Evolutionary conservation across 2,329 filamentous ascomycete species (phyloP), one percentile per base, ranked within the genome.

Genomic region (Lachnellula occidentalis): DNA sequence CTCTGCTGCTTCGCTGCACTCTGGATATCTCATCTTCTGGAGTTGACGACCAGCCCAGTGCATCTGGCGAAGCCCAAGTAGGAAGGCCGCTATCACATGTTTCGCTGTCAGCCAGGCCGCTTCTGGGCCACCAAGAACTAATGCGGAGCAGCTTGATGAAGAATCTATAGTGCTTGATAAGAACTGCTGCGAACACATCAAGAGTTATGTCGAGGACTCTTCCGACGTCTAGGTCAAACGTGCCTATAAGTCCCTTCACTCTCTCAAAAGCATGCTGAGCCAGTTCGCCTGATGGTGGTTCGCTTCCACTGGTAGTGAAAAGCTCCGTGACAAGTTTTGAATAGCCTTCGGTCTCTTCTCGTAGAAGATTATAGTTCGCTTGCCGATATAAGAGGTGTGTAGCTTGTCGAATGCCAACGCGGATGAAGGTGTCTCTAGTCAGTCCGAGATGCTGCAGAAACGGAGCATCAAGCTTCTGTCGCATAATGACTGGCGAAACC

Each of bases 331-430:
- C 85, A 46, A 99, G 82, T 71, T 99, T 99, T 0, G 94, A 92
- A 69, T 96, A 99, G 41, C 95, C 94, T 72, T 99, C 94, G 0
- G 90, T 90, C 72, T 99, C 94, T 73, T 99, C 94, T 45, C 94
- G 86, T 19, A 99, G 76, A 7, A 99, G 76, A 66, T 99, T 99
- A 76, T 96, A 97, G 71, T 96, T 97, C 14, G 92, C 90, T 72
- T 97, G 94, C 57, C 92, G 87, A 70, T 99, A 99, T 0, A 99
- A 80, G 4, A 94, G 78, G 64, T 96, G 95, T 7, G 94, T 99
- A 48, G 92, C 88, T 67, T 95, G 91, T 53, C 92, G 86, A 61
- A 96, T 91, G 15, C 87, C 87, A 68, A 94, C 83, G 61, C 86
- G 86, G 54, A 81, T 78, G 70, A 97, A 99, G 5, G 86, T 92